Conservation (phyloP, 306 rosid genomes). For the Styphnolobium japonicum region DNA sequence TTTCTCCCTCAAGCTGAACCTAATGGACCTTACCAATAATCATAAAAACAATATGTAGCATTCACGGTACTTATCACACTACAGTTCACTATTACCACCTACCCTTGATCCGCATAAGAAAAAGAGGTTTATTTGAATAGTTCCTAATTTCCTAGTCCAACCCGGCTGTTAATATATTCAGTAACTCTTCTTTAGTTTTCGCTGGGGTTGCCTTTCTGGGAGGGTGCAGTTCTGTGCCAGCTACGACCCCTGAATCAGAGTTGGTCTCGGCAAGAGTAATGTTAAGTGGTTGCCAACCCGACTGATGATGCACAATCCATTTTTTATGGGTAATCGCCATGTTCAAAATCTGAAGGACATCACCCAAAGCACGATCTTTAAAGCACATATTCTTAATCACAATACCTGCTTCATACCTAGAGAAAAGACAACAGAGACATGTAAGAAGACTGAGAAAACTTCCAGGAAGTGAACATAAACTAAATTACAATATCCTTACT, state of each 20-base stretch:
- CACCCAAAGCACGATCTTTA: conserved; percentile 49
- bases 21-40: not conserved
- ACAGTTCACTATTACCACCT: not conserved
- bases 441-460: not conserved
- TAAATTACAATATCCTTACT: conserved; percentile 30
- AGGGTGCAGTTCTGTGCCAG: not conserved
- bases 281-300: conserved; percentile 71
- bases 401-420: conserved; percentile 64
- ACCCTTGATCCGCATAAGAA: not conserved
- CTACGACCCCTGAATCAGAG: conserved; percentile 20
- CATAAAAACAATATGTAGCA: not conserved
- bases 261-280: conserved; percentile 42
- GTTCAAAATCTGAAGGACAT: conserved; percentile 55
- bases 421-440: not conserved
- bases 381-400: conserved; percentile 50
- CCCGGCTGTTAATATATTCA: not conserved
- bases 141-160: not conserved
- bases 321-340: conserved; percentile 41
- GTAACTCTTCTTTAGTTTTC: not conserved
- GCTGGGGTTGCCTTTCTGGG: not conserved
- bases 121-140: not conserved
- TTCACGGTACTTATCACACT: not conserved
- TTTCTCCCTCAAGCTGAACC: not conserved
- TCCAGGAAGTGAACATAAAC: not conserved
- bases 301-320: conserved; percentile 57